Evolutionary conservation across 108 stramenopile species (phyloP), one percentile per base, ranked within the genome.

Genomic region (Pseudonitzschia delicatissima): DNA sequence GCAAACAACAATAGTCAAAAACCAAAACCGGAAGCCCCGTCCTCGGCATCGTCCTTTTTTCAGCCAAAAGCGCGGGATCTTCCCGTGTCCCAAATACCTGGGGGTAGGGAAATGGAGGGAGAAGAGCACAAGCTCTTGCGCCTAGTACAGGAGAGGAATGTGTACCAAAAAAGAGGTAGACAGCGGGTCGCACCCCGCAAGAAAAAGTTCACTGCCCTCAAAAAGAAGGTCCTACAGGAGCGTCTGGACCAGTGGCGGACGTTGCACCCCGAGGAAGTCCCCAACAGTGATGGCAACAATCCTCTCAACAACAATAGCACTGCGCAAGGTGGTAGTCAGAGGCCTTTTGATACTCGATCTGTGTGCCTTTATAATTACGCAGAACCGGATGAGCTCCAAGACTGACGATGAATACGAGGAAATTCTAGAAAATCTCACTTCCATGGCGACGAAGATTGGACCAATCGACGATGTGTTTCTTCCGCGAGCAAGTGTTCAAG

Each of bases 391-490:
- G 86, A 88, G 40, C 35, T 88, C 21, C 68, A 69, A 31, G 89
- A 93, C 63, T n/a, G 86, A 90, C 18, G 92, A 93, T 33, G 92
- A 93, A 59, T 86, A 85, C 45, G 76, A 87, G 31, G 92, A 93
- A 73, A 79, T 93, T 28, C 26, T 83, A 11, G 60, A 70, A 1
- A 83, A 93, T 60, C 45, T 90, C 9, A 66, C 65, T 50, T 72
- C 69, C 15, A 73, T 93, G 77, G 85, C 89, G 9, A 63, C 53
- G 35, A 85, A 85, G 64, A 67, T 93, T 58, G 92, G 86, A n/a
- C 36, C 45, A 15, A 71, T 85, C 26, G 45, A 67, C n/a, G 64
- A 69, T 4, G 67, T 86, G 3, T 84, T 72, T 55, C 62, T 92
- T 17, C 84, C 84, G 13, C 80, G 81, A n/a, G 7, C 42, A 42